Evolutionary conservation across 1,284 basidiomycete species (phyloP), one percentile per base, ranked within the genome.

Genomic region (Omphalotus olearius): DNA sequence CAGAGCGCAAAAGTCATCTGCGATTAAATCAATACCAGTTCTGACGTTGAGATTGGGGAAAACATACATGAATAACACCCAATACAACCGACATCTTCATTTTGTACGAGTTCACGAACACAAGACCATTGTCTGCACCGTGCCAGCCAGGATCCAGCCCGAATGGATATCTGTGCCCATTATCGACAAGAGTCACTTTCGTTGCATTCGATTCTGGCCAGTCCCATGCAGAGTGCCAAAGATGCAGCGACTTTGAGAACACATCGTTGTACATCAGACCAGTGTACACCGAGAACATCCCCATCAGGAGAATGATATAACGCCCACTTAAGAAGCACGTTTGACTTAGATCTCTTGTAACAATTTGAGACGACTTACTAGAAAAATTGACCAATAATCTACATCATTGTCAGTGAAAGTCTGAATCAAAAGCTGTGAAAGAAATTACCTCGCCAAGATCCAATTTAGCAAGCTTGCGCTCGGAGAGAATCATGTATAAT

Each of bases 41-140:
- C 14, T 43, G 23, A 62, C 55, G 56, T 53, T 44, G 43, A 56
- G 51, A 46, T 39, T 54, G 36, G 42, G 49, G 40, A 50, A 54
- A 23, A 75, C 89, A 56, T 70, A 96, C 93, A 69, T 99, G 97
- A 59, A 92, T 89, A 59, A 99, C 96, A 70, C 97, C 97, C 53
- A 99, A 74, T 50, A 99, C 85, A 65, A 99, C 89, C 14, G 93
- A 93, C 93, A 99, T 95, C 78, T 99, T 99, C 97, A 99, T 99
- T 85, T 99, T 99, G 79, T 97, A 95, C 51, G 95, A 98, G 71
- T 99, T 99, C 57, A 90, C 91, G 69, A 99, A 99, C 51, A 98
- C 86, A 54, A 99, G 79, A 1, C 77, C 77, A 66, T 99, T 99
- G 60, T 94, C 91, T 7, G 95, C 80, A 33, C 88, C 93, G 67